Evolutionary conservation across 805 yeast genomes (phyloP), one percentile per base, ranked within the genome.

Genomic region (Metschnikowia matae): DNA sequence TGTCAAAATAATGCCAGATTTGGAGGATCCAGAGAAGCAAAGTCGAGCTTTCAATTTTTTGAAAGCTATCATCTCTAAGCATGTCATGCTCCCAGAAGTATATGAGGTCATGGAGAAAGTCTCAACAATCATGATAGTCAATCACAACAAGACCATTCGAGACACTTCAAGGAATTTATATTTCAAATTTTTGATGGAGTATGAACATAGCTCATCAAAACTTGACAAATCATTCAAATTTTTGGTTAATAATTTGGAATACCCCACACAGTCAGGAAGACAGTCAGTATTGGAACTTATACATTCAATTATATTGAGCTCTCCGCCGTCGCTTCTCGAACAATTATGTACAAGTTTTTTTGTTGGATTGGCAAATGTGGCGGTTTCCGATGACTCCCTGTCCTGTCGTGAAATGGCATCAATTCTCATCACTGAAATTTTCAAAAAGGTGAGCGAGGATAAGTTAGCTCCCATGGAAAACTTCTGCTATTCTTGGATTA

Each of bases 221-320:
- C 65, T 94, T 44, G 94, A 87, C 55, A 87, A 85, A 58, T 95
- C 89, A 56, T 84, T 92, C 68, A 82, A 84, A 55, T 83, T 85
- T 62, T 74, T 94, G 66, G 87, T 91, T 7, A 81, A 81, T 49
- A 94, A 94, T 64, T 71, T 94, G 55, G 78, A 83, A 21, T 94
- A 94, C 63, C 91, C 95, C 4, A 83, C 96, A 3, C 87, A 87
- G 51, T 77, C 81, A 39, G 99, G 99, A 47, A 77, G 97, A 47
- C 85, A 85, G 56, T 88, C 97, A 0, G 96, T 89, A 2, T 80
- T 94, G 87, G 98, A 94, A 60, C 73, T 92, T 60, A 73, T 92
- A 43, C 86, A 85, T 59, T 70, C 82, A 56, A 75, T 94, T 48
- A 73, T 92, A 15, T 73, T 76, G 41, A 89, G 87, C 61, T 78